These are phyloP conservation scores for Hortiboletus flavorubellus DNA, from an alignment of 768 basidiomycete genomes.

Conservation along the genomic window DNA sequence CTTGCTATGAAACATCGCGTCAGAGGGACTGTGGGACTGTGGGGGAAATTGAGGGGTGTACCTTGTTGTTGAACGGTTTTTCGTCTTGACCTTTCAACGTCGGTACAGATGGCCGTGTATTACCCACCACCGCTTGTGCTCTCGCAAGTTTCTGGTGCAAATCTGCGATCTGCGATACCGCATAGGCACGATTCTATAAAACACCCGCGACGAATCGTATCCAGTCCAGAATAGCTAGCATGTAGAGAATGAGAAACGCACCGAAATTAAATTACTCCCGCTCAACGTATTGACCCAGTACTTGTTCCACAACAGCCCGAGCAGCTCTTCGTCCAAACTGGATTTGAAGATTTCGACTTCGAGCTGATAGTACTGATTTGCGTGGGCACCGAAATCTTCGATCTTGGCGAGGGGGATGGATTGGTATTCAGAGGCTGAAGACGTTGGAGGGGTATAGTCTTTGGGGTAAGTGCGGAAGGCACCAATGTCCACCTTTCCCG, in stretches of 20 bases:
- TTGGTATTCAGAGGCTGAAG: constrained; percentile 81
- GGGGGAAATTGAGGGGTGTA: not conserved
- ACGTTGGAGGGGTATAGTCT: constrained; percentile 76
- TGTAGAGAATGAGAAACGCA: constrained; percentile 34
- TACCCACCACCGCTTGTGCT: constrained; percentile 55
- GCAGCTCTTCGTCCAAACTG: constrained; percentile 78
- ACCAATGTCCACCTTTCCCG: constrained; percentile 98
- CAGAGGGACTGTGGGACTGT: not conserved
- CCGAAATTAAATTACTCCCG: constrained; percentile 89
- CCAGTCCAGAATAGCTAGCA: not conserved
- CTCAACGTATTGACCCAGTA: constrained; percentile 97
- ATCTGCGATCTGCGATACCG: constrained; percentile 87
- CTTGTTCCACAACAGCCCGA: constrained; percentile 96
- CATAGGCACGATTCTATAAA: constrained; percentile 85
- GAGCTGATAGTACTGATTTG: constrained; percentile 91
- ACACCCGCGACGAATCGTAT: not conserved
- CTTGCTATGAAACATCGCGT: constrained; percentile 4
- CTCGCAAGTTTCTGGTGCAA: constrained; percentile 85
- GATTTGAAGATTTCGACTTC: constrained; percentile 97
- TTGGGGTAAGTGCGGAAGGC: constrained; percentile 98
- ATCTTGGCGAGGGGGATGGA: constrained; percentile 96
- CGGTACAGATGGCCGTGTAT: constrained; percentile 58
- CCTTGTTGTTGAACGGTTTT: constrained; percentile 36
- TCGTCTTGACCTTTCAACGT: constrained; percentile 51
- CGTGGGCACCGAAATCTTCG: constrained; percentile 98